Conservation (phyloP, 2,329 filamentous ascomycete genomes). For the Epichloe sibirici region DNA sequence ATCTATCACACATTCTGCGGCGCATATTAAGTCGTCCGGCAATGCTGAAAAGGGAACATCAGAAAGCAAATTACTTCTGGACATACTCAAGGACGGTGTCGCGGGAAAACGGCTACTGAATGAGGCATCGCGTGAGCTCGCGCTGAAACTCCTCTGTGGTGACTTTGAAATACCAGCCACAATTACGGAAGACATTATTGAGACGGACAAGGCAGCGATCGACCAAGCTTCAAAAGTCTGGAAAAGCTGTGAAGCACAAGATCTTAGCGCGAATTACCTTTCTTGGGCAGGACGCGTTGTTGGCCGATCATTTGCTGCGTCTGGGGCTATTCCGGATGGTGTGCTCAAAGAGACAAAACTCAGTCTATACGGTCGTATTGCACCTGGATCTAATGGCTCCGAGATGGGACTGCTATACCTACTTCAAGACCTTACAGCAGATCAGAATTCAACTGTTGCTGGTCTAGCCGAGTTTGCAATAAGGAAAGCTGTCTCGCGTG, state of each 20-base stretch:
- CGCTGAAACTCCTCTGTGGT: constrained; percentile 60
- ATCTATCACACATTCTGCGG: constrained; percentile 56
- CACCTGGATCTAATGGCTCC: constrained; percentile 39
- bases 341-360: constrained; percentile 49
- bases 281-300: constrained; percentile 79
- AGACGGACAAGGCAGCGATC: constrained; percentile 51
- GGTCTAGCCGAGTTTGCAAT: constrained; percentile 50
- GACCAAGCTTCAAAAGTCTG: constrained; percentile 56
- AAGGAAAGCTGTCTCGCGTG: constrained; percentile 43
- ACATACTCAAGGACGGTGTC: constrained; percentile 63
- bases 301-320: constrained; percentile 70
- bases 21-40: constrained; percentile 52
- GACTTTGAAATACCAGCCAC: constrained; percentile 50
- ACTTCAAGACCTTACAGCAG: constrained; percentile 49
- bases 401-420: constrained; percentile 50
- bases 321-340: constrained; percentile 51
- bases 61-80: constrained; percentile 71
- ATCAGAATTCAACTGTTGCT: constrained; percentile 40
- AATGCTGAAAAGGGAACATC: constrained; percentile 56
- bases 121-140: constrained; percentile 54
- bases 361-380: constrained; percentile 34
- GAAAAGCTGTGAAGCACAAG: constrained; percentile 57
- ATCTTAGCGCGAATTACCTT: constrained; percentile 56
- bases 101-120: constrained; percentile 54
- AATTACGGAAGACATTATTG: constrained; percentile 51